Evolutionary conservation across 345 rosid species (phyloP), one percentile per base, ranked within the genome.

Genomic region (Populus pruinosa): DNA sequence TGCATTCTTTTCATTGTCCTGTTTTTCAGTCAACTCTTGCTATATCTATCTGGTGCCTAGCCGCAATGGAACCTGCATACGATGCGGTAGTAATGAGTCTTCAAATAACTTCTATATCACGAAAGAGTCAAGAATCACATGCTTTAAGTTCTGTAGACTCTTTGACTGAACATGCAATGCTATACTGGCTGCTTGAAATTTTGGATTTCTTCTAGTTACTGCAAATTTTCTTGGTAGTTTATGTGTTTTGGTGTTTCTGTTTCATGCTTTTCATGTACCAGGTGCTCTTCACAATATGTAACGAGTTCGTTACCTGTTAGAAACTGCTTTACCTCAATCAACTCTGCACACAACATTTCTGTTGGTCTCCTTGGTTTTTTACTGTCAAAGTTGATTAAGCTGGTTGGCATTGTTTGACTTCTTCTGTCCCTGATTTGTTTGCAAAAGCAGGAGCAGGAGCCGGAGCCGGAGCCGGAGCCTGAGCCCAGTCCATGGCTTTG

Each of bases 381-480:
- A 43, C 56, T 41, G 5, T 21, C n/a, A 1, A 69, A 67, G 66
- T 49, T 29, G 67, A 80, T 53, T 62, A 44, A 25, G 27, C n/a
- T 80, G 66, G 33, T 44, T 74, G 68, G 29, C 59, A 27, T 14
- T 66, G 23, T 43, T 31, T 68, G 50, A 31, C 44, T 67, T 43
- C 4, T 72, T 62, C 39, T 31, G 25, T 27, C 16, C 55, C 68
- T 75, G 78, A 59, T 71, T 64, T 66, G 11, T 65, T 69, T 63
- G 75, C 74, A 78, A 88, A 67, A 89, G 91, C 78, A 75, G 87
- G 68, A 93, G 92, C 72, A 25, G 82, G 41, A 89, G 92, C 76
- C 70, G 78, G 27, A 88, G 96, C 73, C 69, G 85, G 82, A 87
- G 96, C 82, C 71, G 91, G 83, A 95, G 99, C 85, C 72, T 89